phyloP scores from a whole-genome alignment of 257 asterid species.

The Plantago ovata region DNA sequence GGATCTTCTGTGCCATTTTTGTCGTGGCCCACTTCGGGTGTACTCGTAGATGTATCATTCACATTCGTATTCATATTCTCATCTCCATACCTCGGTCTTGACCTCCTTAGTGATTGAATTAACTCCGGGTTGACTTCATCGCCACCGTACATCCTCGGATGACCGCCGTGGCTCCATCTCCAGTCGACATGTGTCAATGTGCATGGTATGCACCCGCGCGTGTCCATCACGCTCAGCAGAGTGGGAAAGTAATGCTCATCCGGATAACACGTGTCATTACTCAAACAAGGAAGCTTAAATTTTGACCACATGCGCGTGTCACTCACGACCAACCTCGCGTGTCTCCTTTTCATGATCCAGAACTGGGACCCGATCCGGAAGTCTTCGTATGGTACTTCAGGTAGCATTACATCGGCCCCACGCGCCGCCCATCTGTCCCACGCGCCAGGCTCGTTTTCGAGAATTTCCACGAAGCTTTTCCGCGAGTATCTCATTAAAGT shows the following conservation, averaged over 20 bases:
- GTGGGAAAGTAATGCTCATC: constrained; percentile 89
- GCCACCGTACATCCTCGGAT: constrained; percentile 48
- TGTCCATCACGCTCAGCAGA: constrained; percentile 64
- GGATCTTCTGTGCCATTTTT: constrained; percentile 17
- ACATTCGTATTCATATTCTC: constrained; percentile 21
- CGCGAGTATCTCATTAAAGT: constrained; percentile 26
- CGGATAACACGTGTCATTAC: constrained; percentile 59
- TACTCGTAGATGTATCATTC: too few relatives aligned
- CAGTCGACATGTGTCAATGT: constrained; percentile 82
- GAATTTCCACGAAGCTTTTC: constrained; percentile 59
- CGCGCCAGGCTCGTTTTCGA: constrained; percentile 59
- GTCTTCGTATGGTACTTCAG: constrained; percentile 52
- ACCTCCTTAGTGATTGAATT: constrained; percentile 26
- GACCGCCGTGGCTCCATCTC: constrained; percentile 49
- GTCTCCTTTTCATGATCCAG: constrained; percentile 52
- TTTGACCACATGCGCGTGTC: constrained; percentile 65
- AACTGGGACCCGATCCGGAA: constrained; percentile 90
- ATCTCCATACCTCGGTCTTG: constrained; percentile 53
- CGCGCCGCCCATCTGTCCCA: constrained; percentile 76
- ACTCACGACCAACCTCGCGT: constrained; percentile 50
- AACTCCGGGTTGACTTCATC: constrained; percentile 48
- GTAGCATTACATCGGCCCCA: constrained; percentile 60
- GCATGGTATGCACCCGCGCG: constrained; percentile 54
- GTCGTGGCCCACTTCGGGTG: too few relatives aligned
- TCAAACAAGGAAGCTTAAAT: constrained; percentile 55